Percentiles rank a stretch among this genome's conserved stretches.
These are phyloP conservation scores for Carnegiea gigantea DNA, from an alignment of 179 eudicot genomes.

Conservation along the genomic window DNA sequence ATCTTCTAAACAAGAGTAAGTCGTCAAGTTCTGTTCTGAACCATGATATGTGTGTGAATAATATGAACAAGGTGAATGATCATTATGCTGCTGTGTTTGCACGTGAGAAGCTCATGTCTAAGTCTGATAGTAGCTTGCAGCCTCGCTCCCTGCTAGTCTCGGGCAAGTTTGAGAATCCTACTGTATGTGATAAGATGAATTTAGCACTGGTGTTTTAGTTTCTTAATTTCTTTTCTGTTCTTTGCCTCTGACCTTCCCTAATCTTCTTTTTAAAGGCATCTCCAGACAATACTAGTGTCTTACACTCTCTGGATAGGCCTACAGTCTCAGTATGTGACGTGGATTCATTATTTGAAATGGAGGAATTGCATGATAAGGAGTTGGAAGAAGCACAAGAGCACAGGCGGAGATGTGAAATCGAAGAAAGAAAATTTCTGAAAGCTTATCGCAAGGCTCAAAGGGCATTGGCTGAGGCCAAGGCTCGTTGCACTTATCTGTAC, in stretches of 20 bases:
- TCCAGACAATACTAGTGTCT: slow-evolving; percentile 32
- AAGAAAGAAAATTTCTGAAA: slow-evolving; percentile 65
- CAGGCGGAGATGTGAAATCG: slow-evolving; percentile 68
- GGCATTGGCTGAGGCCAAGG: slow-evolving; percentile 65
- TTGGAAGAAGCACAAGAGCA: slow-evolving; percentile 77
- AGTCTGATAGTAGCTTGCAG: slow-evolving; percentile 29
- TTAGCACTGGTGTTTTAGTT: background rate
- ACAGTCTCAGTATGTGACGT: slow-evolving; percentile 30
- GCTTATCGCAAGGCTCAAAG: slow-evolving; percentile 70
- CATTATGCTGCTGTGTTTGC: slow-evolving; percentile 28
- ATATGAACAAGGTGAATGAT: slow-evolving; percentile 21
- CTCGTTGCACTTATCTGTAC: slow-evolving; percentile 63
- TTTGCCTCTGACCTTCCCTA: slow-evolving; percentile 18
- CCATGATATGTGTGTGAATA: slow-evolving; percentile 30
- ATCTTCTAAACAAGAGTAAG: slow-evolving; percentile 20
- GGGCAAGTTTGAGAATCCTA: slow-evolving; percentile 28
- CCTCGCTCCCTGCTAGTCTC: slow-evolving; percentile 27
- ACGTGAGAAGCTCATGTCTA: slow-evolving; percentile 28
- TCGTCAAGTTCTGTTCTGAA: slow-evolving; percentile 29
- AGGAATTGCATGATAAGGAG: slow-evolving; percentile 71
- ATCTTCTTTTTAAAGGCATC: slow-evolving; percentile 35
- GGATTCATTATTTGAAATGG: slow-evolving; percentile 47
- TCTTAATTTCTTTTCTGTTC: background rate
- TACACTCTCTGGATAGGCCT: slow-evolving; percentile 23
- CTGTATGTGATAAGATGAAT: slow-evolving; percentile 31